These are phyloP conservation scores for Aspergillus sp. DNA, from an alignment of 2,329 filamentous ascomycete genomes.

Conservation along the genomic window DNA sequence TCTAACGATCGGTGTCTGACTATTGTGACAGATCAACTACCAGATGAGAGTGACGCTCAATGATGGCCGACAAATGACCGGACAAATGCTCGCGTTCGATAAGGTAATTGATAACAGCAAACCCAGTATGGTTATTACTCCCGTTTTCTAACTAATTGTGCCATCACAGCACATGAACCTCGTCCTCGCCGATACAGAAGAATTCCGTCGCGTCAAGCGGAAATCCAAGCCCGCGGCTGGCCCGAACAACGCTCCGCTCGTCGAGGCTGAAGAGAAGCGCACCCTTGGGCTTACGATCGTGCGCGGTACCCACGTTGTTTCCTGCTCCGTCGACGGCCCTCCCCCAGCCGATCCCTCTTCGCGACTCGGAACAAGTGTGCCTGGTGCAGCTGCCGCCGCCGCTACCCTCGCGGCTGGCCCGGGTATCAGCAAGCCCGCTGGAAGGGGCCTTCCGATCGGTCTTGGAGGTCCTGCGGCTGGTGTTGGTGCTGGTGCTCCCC, in stretches of 20 bases:
- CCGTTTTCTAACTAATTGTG: constrained; percentile 4
- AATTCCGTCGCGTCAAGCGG: constrained; percentile 86
- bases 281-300: constrained; percentile 94
- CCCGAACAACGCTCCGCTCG: constrained; percentile 55
- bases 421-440: constrained; percentile 84
- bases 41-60: constrained; percentile 95
- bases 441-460: constrained; percentile 74
- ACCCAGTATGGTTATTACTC: neutral
- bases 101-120: constrained; percentile 55
- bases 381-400: constrained; percentile 50
- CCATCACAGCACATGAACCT: constrained; percentile 86
- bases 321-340: constrained; percentile 88
- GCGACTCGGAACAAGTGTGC: constrained; percentile 70
- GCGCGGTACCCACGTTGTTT: constrained; percentile 89
- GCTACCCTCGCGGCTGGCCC: constrained; percentile 73
- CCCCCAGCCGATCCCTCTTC: constrained; percentile 90
- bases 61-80: constrained; percentile 92
- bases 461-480: constrained; percentile 84
- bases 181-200: constrained; percentile 96
- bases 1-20: constrained; percentile 40
- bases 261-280: constrained; percentile 93
- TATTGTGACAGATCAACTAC: constrained; percentile 76
- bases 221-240: constrained; percentile 63
- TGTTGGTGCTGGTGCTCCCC: constrained; percentile 70
- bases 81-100: constrained; percentile 97